Base-by-base conservation (phyloP, 164 flowering plant species). In the Vitis rotundifolia region DNA sequence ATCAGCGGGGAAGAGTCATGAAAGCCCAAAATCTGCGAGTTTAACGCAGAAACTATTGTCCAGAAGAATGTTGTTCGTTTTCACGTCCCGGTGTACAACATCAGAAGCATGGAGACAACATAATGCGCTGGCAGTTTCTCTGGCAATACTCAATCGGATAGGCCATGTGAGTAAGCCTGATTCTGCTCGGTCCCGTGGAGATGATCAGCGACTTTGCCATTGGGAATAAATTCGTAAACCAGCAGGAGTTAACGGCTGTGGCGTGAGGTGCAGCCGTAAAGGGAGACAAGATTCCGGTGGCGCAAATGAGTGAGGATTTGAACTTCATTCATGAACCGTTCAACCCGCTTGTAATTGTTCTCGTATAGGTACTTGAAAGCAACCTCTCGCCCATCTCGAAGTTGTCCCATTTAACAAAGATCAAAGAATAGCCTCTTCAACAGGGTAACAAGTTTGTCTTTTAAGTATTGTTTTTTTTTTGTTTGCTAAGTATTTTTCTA, bases 1-100 rank as follows among this genome's bases (percentile, higher is more conserved):
- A 70, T 88, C 83, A 6, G 14, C 67, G 1, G 97, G 93, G 74
- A 92, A 84, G 62, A 84, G 78, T 5, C 95, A 71, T 0, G 93
- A 90, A 2, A 90, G 82, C 48, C 97, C 97, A 44, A 92, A 90
- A 80, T 90, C 95, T 18, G 92, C 97, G 31, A 92, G 91, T 64
- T 90, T 92, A 18, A 90, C 97, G 44, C 69, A 9, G 67, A 88
- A 91, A 29, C 75, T 75, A 16, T 57, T 59, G 80, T 91, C 94
- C 1, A 90, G 87, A 69, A 91, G 88, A 65, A 92, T 92, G 81
- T 90, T 92, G 69, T 71, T 82, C 6, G 94, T 87, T 69, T 92
- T 92, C 28, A 92, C 86, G 67, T 92, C 97, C 0, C 95, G 88
- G 68, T 92, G 97, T 15, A 90, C 81, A 73, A 84, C 82, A 50